Percentiles rank a stretch among this genome's conserved stretches.
phyloP scores from a whole-genome alignment of 768 basidiomycete species.

The Leccinum imitatum region DNA sequence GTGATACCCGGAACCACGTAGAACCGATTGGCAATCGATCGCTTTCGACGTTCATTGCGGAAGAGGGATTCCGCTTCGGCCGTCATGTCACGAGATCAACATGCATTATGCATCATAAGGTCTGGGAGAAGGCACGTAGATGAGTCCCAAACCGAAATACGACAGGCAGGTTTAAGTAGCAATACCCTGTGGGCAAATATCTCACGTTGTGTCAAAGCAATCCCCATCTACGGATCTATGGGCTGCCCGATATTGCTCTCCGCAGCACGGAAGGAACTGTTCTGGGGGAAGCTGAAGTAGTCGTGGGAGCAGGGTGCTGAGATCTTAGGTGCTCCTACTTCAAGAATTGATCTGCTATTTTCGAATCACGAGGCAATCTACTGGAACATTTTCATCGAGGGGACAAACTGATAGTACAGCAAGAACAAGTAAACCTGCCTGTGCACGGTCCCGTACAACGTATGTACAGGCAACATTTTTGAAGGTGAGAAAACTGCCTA shows the following conservation, averaged over 20 bases:
- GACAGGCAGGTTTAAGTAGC: constrained; percentile 11
- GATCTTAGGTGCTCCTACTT: constrained; percentile 15
- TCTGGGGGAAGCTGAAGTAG: neutral
- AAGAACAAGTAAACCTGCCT: constrained; percentile 41
- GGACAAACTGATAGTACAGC: constrained; percentile 28
- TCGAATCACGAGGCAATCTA: constrained; percentile 31
- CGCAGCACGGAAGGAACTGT: neutral
- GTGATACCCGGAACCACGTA: neutral
- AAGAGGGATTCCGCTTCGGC: constrained; percentile 1
- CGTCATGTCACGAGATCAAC: constrained; percentile 1
- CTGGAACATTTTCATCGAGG: constrained; percentile 36
- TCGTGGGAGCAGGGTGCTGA: constrained; percentile 5
- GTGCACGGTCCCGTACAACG: constrained; percentile 30
- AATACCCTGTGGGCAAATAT: neutral
- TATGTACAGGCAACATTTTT: constrained; percentile 34
- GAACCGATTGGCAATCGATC: neutral
- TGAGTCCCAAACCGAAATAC: constrained; percentile 7
- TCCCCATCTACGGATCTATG: constrained; percentile 8
- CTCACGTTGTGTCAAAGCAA: constrained; percentile 2
- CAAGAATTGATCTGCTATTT: constrained; percentile 25
- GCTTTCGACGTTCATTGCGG: neutral
- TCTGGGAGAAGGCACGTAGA: neutral
- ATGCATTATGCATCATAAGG: neutral
- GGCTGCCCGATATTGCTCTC: neutral
- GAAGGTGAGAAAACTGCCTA: constrained; percentile 31